These are phyloP conservation scores for Rhizophagus clarus DNA, from an alignment of 192 early-diverging fungal genomes.

Conservation along the genomic window DNA sequence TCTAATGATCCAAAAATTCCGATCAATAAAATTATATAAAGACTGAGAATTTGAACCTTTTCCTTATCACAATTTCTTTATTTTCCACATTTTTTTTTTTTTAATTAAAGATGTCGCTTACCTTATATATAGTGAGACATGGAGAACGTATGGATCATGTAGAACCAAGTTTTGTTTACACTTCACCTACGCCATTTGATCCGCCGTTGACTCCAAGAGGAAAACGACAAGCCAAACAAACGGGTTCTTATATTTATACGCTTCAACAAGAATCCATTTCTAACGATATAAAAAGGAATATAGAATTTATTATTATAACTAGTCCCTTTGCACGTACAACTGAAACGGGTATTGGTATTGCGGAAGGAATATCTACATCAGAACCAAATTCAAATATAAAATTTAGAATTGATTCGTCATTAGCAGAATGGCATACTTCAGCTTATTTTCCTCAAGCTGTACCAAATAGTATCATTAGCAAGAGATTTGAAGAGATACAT, in stretches of 20 bases:
- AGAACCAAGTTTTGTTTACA: slow-evolving; percentile 33
- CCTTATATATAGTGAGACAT: slow-evolving; percentile 43
- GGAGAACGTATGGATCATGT: slow-evolving; percentile 45
- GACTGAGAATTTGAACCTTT: too few relatives aligned
- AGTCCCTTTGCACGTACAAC: slow-evolving; percentile 42
- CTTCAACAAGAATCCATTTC: slow-evolving; percentile 7
- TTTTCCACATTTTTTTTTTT: too few relatives aligned
- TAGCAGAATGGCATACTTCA: slow-evolving; percentile 11
- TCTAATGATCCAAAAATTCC: too few relatives aligned
- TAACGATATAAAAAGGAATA: slow-evolving; percentile 11
- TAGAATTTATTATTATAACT: slow-evolving; percentile 41
- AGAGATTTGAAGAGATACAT: not conserved
- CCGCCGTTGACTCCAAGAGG: slow-evolving; percentile 41
- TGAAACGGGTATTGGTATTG: slow-evolving; percentile 42
- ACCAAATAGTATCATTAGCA: slow-evolving; percentile 5
- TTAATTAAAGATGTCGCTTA: slow-evolving; percentile 18
- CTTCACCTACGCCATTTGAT: slow-evolving; percentile 44
- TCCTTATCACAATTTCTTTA: too few relatives aligned
- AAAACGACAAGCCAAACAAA: slow-evolving; percentile 36
- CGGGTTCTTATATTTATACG: slow-evolving; percentile 25
- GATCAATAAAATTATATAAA: too few relatives aligned
- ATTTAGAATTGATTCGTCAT: slow-evolving; percentile 9
- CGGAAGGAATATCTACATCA: slow-evolving; percentile 32
- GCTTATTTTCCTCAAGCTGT: slow-evolving; percentile 8
- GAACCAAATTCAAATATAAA: not conserved